Evolutionary conservation across 164 flowering plant genomes (phyloP), one percentile per base, ranked within the genome.

Genomic region (Santalum album): DNA sequence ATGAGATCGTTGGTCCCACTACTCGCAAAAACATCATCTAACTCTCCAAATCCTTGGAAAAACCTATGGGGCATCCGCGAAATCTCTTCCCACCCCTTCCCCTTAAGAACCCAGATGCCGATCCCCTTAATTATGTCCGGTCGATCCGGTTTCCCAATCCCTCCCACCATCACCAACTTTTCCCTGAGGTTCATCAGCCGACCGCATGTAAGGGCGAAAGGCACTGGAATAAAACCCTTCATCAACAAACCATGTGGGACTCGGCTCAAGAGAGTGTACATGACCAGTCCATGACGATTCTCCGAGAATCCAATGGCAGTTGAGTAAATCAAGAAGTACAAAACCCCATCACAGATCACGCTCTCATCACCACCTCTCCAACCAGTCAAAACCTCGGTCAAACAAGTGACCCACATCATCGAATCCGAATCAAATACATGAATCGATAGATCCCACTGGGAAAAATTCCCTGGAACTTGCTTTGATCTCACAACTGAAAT

Each of bases 291-390:
- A 36, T 89, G 98, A 7, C 96, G 86, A 32, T 64, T 72, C n/a
- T 74, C 95, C 10, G 76, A 63, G 20, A 36, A 49, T 29, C 86
- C 75, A 22, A 78, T 78, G 18, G 86, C 82, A 19, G 86, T 83
- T 12, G 95, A 78, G 73, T 88, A 88, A 49, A 91, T 74, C 72
- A 91, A 62, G 63, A 82, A 75, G 67, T 88, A 88, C 25, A 91
- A 60, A 27, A 76, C 62, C 49, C 92, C 87, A 64, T 73, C 71
- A 54, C 95, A 88, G 35, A 91, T 81, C 61, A 88, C 81, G 68
- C 95, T 78, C 65, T 84, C 96, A 66, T 84, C 87, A 46, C 98
- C 98, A 27, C 77, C 90, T 58, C 98, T 75, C 98, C 98, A 88
- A n/a, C 98, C 98, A 0, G 70, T 63, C 55, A 92, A 62, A 43